These are phyloP conservation scores for Trichoderma cornu-damae DNA, from an alignment of 2,329 filamentous ascomycete genomes.

Conservation along the genomic window DNA sequence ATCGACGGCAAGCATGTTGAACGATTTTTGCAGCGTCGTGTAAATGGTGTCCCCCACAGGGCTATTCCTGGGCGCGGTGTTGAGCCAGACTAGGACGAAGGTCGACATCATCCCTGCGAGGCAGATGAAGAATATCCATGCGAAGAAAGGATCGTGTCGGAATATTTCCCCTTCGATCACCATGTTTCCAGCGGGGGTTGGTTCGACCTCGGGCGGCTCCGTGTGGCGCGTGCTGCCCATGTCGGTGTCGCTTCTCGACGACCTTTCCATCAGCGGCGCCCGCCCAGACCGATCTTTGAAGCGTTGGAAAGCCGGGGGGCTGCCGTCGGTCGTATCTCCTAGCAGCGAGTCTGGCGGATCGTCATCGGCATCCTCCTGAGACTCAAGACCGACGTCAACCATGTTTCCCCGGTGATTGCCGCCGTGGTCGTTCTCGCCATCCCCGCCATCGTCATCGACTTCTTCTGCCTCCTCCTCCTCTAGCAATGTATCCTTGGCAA, in stretches of 20 bases:
- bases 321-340: slow-evolving; percentile 49
- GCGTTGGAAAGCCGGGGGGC: slow-evolving; percentile 58
- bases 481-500: slow-evolving; percentile 31
- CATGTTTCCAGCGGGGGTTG: slow-evolving; percentile 42
- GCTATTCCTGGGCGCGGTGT: slow-evolving; percentile 68
- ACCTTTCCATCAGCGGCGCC: slow-evolving; percentile 38
- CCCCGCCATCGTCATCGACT: slow-evolving; percentile 33
- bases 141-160: slow-evolving; percentile 85
- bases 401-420: slow-evolving; percentile 56
- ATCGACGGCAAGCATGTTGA: slow-evolving; percentile 84
- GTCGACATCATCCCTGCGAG: slow-evolving; percentile 81
- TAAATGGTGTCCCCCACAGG: slow-evolving; percentile 92
- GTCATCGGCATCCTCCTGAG: slow-evolving; percentile 52
- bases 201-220: slow-evolving; percentile 36
- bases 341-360: slow-evolving; percentile 58
- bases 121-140: slow-evolving; percentile 80
- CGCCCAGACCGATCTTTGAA: slow-evolving; percentile 43
- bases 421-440: slow-evolving; percentile 29
- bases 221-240: slow-evolving; percentile 36
- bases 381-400: slow-evolving; percentile 82
- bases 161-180: slow-evolving; percentile 63
- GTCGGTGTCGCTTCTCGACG: slow-evolving; percentile 46
- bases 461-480: slow-evolving; percentile 45
- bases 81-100: slow-evolving; percentile 82
- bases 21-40: slow-evolving; percentile 77